phyloP scores from a whole-genome alignment of 345 rosid species.

The Limnanthes douglasii region DNA sequence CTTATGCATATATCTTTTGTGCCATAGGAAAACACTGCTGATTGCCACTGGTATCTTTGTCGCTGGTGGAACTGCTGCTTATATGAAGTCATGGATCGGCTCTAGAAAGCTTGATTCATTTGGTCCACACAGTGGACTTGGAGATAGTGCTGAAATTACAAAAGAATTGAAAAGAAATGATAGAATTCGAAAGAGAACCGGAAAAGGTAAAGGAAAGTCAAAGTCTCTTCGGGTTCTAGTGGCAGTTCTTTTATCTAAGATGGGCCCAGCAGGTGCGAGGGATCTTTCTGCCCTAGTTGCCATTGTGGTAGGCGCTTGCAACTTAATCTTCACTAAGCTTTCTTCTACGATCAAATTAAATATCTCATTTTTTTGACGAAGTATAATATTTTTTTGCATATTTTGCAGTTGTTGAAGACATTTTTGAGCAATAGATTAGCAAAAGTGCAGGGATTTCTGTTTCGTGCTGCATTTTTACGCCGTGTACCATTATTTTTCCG shows the following conservation, averaged over 20 bases:
- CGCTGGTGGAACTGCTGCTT: constrained; percentile 83
- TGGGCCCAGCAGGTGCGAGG: constrained; percentile 82
- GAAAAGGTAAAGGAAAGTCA: constrained; percentile 46
- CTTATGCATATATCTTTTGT: no score
- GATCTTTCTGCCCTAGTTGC: constrained; percentile 65
- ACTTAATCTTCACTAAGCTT: no score
- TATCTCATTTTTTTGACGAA: background rate
- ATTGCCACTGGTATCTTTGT: constrained; percentile 70
- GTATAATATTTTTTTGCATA: background rate
- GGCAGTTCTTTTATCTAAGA: constrained; percentile 59
- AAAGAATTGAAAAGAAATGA: constrained; percentile 16
- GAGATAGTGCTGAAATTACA: constrained; percentile 23
- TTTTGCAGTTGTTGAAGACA: constrained; percentile 67
- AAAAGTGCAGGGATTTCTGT: constrained; percentile 94
- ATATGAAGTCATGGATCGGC: constrained; percentile 39
- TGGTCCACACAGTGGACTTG: constrained; percentile 31
- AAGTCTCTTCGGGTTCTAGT: constrained; percentile 72
- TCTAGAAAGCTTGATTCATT: constrained; percentile 21
- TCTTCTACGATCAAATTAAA: background rate
- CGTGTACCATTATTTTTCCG: constrained; percentile 76
- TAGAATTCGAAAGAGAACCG: constrained; percentile 20
- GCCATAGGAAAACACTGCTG: constrained; percentile 57
- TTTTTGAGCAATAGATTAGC: constrained; percentile 91
- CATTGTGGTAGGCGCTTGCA: constrained; percentile 62
- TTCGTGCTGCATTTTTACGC: constrained; percentile 90